Conservation (phyloP, 495 filamentous ascomycete species). For the Podospora pseudoanserina region DNA sequence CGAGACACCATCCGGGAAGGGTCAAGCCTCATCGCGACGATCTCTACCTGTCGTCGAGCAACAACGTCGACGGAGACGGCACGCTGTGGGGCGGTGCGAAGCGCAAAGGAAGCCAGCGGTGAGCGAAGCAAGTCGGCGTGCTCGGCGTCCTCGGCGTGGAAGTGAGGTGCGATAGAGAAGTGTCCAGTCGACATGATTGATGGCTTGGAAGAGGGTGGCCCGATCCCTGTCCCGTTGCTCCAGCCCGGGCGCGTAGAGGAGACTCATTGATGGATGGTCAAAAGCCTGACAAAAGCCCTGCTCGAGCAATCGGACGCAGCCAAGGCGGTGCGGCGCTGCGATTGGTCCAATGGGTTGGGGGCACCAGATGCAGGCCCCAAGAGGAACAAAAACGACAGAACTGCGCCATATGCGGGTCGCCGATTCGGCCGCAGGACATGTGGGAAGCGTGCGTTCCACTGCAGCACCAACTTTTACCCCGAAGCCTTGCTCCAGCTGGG, state of each 20-base stretch:
- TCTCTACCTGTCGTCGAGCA: slow-evolving; percentile 13
- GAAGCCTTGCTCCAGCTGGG: slow-evolving; percentile 26
- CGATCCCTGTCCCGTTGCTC: slow-evolving; percentile 38
- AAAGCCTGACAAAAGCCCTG: slow-evolving; percentile 30
- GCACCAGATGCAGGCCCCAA: slow-evolving; percentile 26
- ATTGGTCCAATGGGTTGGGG: slow-evolving; percentile 36
- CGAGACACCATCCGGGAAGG: slow-evolving; percentile 19
- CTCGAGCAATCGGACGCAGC: slow-evolving; percentile 44
- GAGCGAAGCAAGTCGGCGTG: slow-evolving; percentile 10
- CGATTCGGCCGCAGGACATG: slow-evolving; percentile 39
- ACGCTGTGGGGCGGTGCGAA: slow-evolving; percentile 35
- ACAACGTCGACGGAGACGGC: slow-evolving; percentile 21
- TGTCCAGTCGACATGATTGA: slow-evolving; percentile 25
- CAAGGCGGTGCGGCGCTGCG: slow-evolving; percentile 30
- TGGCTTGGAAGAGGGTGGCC: slow-evolving; percentile 23
- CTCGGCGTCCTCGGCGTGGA: slow-evolving; percentile 2
- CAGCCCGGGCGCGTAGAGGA: slow-evolving; percentile 51
- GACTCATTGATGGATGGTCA: slow-evolving; percentile 42
- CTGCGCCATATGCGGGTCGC: slow-evolving; percentile 27
- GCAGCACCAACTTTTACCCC: slow-evolving; percentile 30
- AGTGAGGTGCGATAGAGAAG: slow-evolving; percentile 5
- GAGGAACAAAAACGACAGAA: slow-evolving; percentile 9
- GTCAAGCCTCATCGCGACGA: slow-evolving; percentile 23
- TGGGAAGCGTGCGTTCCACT: slow-evolving; percentile 31
- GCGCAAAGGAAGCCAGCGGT: slow-evolving; percentile 19